These are phyloP conservation scores for Fusarium lateritium DNA, from an alignment of 2,329 filamentous ascomycete species.

Conservation along the genomic window DNA sequence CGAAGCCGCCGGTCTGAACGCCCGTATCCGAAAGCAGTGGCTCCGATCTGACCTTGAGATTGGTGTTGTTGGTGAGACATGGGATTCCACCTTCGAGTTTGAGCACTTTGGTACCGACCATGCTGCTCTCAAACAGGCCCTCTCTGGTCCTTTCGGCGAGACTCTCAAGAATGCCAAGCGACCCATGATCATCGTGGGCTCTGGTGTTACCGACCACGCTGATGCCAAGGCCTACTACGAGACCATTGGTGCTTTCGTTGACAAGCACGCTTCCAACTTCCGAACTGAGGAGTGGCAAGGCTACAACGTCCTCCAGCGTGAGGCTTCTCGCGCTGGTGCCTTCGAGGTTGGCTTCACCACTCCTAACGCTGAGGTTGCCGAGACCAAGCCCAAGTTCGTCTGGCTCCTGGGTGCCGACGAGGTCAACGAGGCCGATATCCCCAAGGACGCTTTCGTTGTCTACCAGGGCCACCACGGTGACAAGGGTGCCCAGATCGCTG, in stretches of 20 bases:
- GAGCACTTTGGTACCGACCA: slow-evolving; percentile 88
- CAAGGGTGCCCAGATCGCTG: slow-evolving; percentile 90
- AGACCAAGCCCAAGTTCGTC: slow-evolving; percentile 92
- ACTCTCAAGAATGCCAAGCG: slow-evolving; percentile 89
- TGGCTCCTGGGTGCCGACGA: slow-evolving; percentile 98
- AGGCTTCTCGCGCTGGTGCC: slow-evolving; percentile 91
- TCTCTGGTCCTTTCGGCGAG: slow-evolving; percentile 91
- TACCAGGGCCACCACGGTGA: slow-evolving; percentile 99
- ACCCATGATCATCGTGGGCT: slow-evolving; percentile 97
- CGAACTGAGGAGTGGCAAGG: slow-evolving; percentile 93
- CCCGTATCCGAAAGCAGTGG: slow-evolving; percentile 98
- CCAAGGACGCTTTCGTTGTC: slow-evolving; percentile 95
- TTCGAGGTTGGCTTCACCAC: slow-evolving; percentile 97
- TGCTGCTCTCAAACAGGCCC: slow-evolving; percentile 84
- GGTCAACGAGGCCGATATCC: slow-evolving; percentile 85
- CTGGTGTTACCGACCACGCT: slow-evolving; percentile 88
- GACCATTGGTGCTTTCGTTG: slow-evolving; percentile 88
- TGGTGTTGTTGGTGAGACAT: slow-evolving; percentile 90
- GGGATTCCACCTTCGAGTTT: slow-evolving; percentile 95
- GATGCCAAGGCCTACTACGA: slow-evolving; percentile 96
- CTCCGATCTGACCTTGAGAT: slow-evolving; percentile 94
- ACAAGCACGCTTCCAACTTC: slow-evolving; percentile 94
- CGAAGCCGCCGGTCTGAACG: slow-evolving; percentile 95
- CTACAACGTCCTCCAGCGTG: slow-evolving; percentile 95
- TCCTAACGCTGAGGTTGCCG: slow-evolving; percentile 83